Conservation (phyloP, 805 yeast species). For the Ogataea ramenticola region DNA sequence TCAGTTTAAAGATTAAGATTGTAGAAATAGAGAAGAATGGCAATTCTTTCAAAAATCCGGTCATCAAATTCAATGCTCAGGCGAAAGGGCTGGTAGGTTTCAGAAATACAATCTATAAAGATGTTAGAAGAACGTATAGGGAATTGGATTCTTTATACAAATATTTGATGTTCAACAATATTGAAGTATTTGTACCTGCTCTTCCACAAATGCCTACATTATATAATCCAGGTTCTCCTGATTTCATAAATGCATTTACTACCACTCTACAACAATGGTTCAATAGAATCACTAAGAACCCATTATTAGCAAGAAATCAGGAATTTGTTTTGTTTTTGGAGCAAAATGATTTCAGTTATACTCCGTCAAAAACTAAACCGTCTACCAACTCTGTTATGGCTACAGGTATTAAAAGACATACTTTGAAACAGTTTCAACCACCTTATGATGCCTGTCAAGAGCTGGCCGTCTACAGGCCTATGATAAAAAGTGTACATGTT, state of each 20-base stretch:
- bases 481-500: slow-evolving; percentile 69
- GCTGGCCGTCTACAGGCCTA: slow-evolving; percentile 79
- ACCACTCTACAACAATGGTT: slow-evolving; percentile 79
- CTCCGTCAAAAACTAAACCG: slow-evolving; percentile 32
- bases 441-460: slow-evolving; percentile 85
- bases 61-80: slow-evolving; percentile 60
- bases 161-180: slow-evolving; percentile 71
- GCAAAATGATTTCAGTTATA: slow-evolving; percentile 30
- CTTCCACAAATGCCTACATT: slow-evolving; percentile 70
- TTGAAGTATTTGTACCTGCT: slow-evolving; percentile 91
- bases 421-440: slow-evolving; percentile 84
- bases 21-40: slow-evolving; percentile 65
- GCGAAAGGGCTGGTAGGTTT: slow-evolving; percentile 61
- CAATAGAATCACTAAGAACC: slow-evolving; percentile 61
- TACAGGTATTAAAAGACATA: slow-evolving; percentile 80
- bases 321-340: slow-evolving; percentile 70
- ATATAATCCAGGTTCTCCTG: slow-evolving; percentile 79
- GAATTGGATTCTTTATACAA: slow-evolving; percentile 74
- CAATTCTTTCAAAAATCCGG: slow-evolving; percentile 61
- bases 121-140: slow-evolving; percentile 69
- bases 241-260: slow-evolving; percentile 55
- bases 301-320: slow-evolving; percentile 78
- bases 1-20: slow-evolving; percentile 45
- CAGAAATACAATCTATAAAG: slow-evolving; percentile 62
- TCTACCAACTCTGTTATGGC: slow-evolving; percentile 45